Evolutionary conservation across 139 green algal genomes (phyloP).

Genomic region (Trebouxia sp.): DNA sequence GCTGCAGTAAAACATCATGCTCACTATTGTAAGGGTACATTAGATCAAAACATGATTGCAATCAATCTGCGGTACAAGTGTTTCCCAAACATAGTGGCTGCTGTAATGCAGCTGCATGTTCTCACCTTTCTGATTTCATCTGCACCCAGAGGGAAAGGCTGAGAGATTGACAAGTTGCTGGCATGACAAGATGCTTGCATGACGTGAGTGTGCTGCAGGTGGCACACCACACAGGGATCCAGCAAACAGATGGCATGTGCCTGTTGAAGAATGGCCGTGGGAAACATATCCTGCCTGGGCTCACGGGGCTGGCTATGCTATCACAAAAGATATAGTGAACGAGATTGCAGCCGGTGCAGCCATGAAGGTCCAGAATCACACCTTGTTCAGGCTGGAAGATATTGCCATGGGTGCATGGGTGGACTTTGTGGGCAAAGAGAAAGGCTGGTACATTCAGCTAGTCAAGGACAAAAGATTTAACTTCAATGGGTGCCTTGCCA

Average conservation of each 20-base stretch:
- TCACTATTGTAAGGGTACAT: too few relatives aligned
- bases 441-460: conserved; percentile 31
- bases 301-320: conserved; percentile 52
- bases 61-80: too few relatives aligned
- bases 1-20: too few relatives aligned
- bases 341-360: conserved; percentile 37
- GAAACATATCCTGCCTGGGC: conserved; percentile 50
- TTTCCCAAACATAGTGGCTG: too few relatives aligned
- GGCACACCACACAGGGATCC: conserved; percentile 24
- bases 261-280: conserved; percentile 41
- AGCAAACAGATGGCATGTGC: conserved; percentile 38
- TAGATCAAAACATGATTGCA: too few relatives aligned
- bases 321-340: conserved; percentile 32
- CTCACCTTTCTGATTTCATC: too few relatives aligned
- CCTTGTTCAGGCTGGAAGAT: conserved; percentile 55
- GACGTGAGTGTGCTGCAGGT: conserved; percentile 21
- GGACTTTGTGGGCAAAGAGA: conserved; percentile 37
- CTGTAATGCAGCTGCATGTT: too few relatives aligned
- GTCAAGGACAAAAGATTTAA: conserved; percentile 43
- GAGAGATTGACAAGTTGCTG: too few relatives aligned
- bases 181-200: conserved; percentile 17
- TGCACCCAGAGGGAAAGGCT: too few relatives aligned
- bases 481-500: conserved; percentile 33
- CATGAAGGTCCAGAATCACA: conserved; percentile 32
- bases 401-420: conserved; percentile 46